Evolutionary conservation across 345 rosid genomes (phyloP), one percentile per base, ranked within the genome.

Genomic region (Chamaenerion angustifolium): DNA sequence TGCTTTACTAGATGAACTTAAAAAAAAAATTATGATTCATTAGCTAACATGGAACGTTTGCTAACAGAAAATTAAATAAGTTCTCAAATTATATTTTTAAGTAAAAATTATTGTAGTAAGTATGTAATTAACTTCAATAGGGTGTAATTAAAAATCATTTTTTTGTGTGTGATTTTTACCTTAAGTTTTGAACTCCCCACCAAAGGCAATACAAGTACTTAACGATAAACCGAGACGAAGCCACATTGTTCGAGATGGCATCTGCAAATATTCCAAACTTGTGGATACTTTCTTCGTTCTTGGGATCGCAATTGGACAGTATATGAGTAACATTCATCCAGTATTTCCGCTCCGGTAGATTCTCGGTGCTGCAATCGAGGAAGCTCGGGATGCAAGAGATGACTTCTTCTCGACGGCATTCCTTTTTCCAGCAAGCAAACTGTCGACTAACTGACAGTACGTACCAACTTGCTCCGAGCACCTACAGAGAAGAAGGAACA

Each of bases 101-200:
- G n/a, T n/a, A n/a, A n/a, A n/a, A n/a, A n/a, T n/a, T n/a, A n/a
- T n/a, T n/a, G n/a, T n/a, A n/a, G n/a, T n/a, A n/a, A n/a, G n/a
- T n/a, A n/a, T n/a, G n/a, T n/a, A n/a, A n/a, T n/a, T n/a, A n/a
- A n/a, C n/a, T n/a, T n/a, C n/a, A n/a, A n/a, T n/a, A n/a, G n/a
- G n/a, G n/a, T n/a, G n/a, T n/a, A n/a, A n/a, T n/a, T n/a, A n/a
- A n/a, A n/a, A n/a, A n/a, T n/a, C n/a, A n/a, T n/a, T n/a, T n/a
- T n/a, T n/a, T n/a, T n/a, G n/a, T n/a, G n/a, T n/a, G 25, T 51
- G 4, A 6, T 48, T 51, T 48, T 51, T 66, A 83, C 96, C 95
- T 84, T 49, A 82, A 55, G 71, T 75, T 88, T 71, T 79, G 75
- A 35, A 88, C 63, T 55, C 96, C 96, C 96, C 94, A 88, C 94